These are phyloP conservation scores for Acanthamoeba lenticulata DNA, from an alignment of 208 protist genomes.

Conservation along the genomic window DNA sequence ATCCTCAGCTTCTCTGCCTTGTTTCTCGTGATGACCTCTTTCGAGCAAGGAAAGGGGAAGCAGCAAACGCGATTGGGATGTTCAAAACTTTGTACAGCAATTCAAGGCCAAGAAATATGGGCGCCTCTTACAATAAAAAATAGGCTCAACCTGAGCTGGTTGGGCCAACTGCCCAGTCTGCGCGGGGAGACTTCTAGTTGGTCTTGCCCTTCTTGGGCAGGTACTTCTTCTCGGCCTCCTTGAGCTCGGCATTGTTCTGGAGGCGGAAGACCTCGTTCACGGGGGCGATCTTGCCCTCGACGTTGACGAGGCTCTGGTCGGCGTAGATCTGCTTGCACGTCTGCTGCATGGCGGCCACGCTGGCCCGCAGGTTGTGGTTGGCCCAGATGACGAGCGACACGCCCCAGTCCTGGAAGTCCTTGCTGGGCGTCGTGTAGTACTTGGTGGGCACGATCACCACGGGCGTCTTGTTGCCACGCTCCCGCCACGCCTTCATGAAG, in stretches of 20 bases:
- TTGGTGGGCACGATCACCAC: constrained; percentile 91
- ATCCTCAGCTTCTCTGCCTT: background rate
- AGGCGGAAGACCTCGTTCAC: constrained; percentile 89
- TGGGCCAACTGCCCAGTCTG: background rate
- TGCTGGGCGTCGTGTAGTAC: constrained; percentile 84
- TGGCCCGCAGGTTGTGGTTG: constrained; percentile 87
- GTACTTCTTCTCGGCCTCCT: constrained; percentile 85
- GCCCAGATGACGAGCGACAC: constrained; percentile 88
- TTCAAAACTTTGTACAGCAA: background rate
- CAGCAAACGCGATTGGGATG: background rate
- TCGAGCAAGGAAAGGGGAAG: background rate
- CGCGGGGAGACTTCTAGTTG: background rate
- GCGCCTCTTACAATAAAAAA: background rate
- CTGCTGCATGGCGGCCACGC: constrained; percentile 85
- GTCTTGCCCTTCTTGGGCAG: constrained; percentile 76
- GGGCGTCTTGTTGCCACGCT: constrained; percentile 74
- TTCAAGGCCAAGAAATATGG: background rate
- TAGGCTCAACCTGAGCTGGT: background rate
- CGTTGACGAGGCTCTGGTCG: constrained; percentile 82
- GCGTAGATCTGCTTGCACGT: constrained; percentile 84
- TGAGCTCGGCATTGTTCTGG: constrained; percentile 84
- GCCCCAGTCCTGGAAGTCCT: constrained; percentile 84
- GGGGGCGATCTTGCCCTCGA: constrained; percentile 81
- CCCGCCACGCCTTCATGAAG: constrained; percentile 88
- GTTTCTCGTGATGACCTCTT: background rate